Evolutionary conservation across 192 early-diverging fungal genomes (phyloP).

Genomic region (Coemansia sp.): DNA sequence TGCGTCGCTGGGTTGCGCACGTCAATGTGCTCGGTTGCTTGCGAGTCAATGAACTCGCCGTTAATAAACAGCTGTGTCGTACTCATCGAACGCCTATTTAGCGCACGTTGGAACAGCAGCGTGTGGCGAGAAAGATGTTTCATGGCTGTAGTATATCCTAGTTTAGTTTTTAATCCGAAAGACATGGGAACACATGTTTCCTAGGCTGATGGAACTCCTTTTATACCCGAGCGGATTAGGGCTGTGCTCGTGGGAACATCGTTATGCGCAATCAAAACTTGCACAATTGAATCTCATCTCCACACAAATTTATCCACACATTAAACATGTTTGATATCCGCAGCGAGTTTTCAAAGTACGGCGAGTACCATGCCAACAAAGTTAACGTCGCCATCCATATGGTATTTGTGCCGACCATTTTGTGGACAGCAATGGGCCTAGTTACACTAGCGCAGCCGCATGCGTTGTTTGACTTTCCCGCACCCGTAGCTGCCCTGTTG

Average conservation of each 20-base stretch:
- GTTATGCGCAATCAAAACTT: neutral
- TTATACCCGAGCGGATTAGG: neutral
- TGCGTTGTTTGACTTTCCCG: conserved; percentile 40
- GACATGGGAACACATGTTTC: no score
- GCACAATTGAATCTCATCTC: neutral
- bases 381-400: conserved; percentile 82
- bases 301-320: neutral
- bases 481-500: conserved; percentile 35
- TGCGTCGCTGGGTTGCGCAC: conserved; percentile 92
- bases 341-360: conserved; percentile 74
- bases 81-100: neutral
- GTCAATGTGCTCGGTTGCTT: conserved; percentile 81
- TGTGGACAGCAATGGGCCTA: conserved; percentile 76
- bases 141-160: neutral
- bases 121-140: neutral
- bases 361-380: conserved; percentile 75
- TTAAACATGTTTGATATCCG: conserved; percentile 70
- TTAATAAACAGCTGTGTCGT: conserved; percentile 79
- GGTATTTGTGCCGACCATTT: conserved; percentile 87
- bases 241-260: neutral
- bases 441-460: conserved; percentile 46
- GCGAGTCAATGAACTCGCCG: conserved; percentile 89
- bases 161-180: neutral
- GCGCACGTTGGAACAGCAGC: neutral
- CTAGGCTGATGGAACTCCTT: neutral